Evolutionary conservation across 768 basidiomycete species (phyloP).

Genomic region (Boletus speciosus): DNA sequence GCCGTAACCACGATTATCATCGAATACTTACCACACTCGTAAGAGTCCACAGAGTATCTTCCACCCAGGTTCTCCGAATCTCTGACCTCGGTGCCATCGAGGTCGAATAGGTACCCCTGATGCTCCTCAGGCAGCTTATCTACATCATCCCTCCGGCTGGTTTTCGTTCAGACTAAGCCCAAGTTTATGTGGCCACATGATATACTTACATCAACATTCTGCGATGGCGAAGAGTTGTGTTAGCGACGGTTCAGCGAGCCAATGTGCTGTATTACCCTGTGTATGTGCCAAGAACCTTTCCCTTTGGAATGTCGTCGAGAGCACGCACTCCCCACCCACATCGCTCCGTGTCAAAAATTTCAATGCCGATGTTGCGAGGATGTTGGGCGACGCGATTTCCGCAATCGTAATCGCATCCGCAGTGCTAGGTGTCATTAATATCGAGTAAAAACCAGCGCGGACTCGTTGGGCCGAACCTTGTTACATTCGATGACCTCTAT

Average conservation of each 20-base stretch:
- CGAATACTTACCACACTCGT: constrained; percentile 41
- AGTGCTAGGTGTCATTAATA: constrained; percentile 33
- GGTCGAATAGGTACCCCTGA: constrained; percentile 55
- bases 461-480: constrained; percentile 34
- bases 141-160: constrained; percentile 44
- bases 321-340: constrained; percentile 69
- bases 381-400: constrained; percentile 59
- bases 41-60: constrained; percentile 56
- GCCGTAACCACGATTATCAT: neutral
- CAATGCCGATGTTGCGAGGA: constrained; percentile 53
- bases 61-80: constrained; percentile 31
- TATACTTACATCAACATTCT: constrained; percentile 47
- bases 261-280: constrained; percentile 49
- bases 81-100: constrained; percentile 52
- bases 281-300: constrained; percentile 65
- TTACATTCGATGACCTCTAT: constrained; percentile 66
- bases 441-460: neutral
- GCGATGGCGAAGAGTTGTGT: constrained; percentile 3
- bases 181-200: neutral
- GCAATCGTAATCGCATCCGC: constrained; percentile 45
- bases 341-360: constrained; percentile 60
- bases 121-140: constrained; percentile 34
- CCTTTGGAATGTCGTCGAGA: constrained; percentile 37
- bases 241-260: neutral
- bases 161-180: neutral